These are phyloP conservation scores for Lumnitzera littorea DNA, from an alignment of 345 rosid species.

Conservation along the genomic window DNA sequence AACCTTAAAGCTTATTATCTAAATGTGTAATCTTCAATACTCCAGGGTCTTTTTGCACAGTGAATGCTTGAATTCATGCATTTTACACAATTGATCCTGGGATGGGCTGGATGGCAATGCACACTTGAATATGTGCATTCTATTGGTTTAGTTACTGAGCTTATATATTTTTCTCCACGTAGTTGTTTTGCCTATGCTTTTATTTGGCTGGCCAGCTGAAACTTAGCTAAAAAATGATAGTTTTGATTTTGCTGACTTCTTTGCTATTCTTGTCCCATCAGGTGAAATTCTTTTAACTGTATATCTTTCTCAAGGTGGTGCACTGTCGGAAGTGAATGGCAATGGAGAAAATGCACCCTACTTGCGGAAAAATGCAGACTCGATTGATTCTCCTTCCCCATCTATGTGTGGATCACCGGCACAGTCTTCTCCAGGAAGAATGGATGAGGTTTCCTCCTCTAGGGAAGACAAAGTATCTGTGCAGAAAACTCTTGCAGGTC, in stretches of 20 bases:
- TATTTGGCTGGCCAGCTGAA: neutral
- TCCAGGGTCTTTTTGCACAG: no score
- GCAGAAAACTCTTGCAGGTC: conserved; percentile 55
- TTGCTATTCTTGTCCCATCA: conserved; percentile 17
- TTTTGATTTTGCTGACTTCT: neutral
- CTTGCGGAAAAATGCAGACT: conserved; percentile 28
- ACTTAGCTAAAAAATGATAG: neutral
- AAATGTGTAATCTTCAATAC: no score
- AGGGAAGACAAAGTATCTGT: conserved; percentile 46
- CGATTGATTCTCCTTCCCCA: conserved; percentile 28
- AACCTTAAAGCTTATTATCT: no score
- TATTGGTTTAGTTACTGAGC: no score
- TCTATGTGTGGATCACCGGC: conserved; percentile 29
- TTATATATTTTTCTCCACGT: no score
- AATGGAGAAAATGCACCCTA: conserved; percentile 22
- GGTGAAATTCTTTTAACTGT: conserved; percentile 81
- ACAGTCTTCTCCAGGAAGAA: conserved; percentile 34
- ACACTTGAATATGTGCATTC: no score
- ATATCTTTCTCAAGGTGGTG: conserved; percentile 50
- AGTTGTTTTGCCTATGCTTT: no score
- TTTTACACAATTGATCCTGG: no score
- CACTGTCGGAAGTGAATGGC: conserved; percentile 28
- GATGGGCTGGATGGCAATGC: no score
- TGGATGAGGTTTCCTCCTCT: conserved; percentile 38
- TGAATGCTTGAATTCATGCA: no score